These are phyloP conservation scores for Malus hybrid DNA, from an alignment of 331 rosid genomes.

Conservation along the genomic window DNA sequence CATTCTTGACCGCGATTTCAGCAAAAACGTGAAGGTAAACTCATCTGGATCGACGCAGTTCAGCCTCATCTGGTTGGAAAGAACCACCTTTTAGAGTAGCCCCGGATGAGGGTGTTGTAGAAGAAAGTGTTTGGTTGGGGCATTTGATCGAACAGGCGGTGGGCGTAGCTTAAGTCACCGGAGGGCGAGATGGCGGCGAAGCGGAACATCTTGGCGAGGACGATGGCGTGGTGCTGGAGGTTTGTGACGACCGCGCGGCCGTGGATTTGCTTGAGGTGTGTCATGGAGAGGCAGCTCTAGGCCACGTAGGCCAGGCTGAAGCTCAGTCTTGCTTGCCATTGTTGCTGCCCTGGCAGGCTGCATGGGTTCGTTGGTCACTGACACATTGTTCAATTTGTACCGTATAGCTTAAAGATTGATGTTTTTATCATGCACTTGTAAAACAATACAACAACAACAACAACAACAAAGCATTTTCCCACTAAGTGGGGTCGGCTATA, in stretches of 20 bases:
- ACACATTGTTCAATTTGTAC: no score
- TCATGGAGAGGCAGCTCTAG: constrained; percentile 39
- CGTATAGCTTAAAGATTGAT: no score
- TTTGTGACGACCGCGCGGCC: constrained; percentile 29
- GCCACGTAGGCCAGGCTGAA: constrained; percentile 33
- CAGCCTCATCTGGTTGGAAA: constrained; percentile 47
- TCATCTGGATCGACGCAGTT: constrained; percentile 32
- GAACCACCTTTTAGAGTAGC: constrained; percentile 32
- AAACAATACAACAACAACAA: no score
- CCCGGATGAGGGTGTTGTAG: constrained; percentile 52
- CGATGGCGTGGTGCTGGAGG: constrained; percentile 31
- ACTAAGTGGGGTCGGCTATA: no score
- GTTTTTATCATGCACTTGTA: no score
- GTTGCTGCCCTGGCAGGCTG: background rate
- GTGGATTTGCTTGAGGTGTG: constrained; percentile 43
- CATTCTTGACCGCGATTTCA: constrained; percentile 39
- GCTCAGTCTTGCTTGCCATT: constrained; percentile 14
- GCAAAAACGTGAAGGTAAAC: constrained; percentile 42
- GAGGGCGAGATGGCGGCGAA: constrained; percentile 45
- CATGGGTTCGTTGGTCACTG: background rate
- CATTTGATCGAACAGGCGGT: constrained; percentile 46
- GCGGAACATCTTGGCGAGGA: constrained; percentile 62
- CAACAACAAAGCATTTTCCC: no score
- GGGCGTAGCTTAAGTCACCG: constrained; percentile 49
- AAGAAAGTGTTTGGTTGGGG: constrained; percentile 43